A percentile compares a stretch with the other conserved stretches of the same genome.
Conservation (phyloP, 306 rosid species). For the Prunus fruticosa region DNA sequence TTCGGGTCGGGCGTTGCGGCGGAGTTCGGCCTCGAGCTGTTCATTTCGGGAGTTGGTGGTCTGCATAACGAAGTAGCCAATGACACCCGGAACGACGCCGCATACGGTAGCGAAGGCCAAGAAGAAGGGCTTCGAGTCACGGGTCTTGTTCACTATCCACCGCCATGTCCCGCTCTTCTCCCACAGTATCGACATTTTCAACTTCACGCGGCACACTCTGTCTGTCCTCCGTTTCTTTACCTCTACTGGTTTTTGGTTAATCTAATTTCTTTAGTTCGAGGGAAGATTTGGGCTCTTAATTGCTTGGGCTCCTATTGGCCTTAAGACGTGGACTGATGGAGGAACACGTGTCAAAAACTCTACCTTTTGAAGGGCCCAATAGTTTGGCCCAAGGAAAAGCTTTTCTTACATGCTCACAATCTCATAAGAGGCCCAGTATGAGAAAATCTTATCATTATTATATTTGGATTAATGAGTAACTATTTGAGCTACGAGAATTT, state of each 20-base stretch:
- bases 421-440: too few species aligned
- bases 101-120: conserved; percentile 78
- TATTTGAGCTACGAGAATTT: too few species aligned
- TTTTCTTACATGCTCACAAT: background rate
- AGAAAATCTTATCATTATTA: too few species aligned
- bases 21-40: conserved; percentile 78
- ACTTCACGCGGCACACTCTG: background rate
- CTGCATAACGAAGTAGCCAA: conserved; percentile 82
- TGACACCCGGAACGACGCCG: conserved; percentile 79
- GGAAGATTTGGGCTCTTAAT: background rate
- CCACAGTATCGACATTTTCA: conserved; percentile 52
- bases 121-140: conserved; percentile 88
- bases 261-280: background rate
- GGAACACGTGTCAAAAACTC: background rate
- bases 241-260: background rate
- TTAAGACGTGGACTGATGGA: background rate
- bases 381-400: background rate
- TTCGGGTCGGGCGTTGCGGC: conserved; percentile 79
- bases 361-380: background rate
- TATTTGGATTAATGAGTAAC: too few species aligned
- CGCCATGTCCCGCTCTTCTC: conserved; percentile 70
- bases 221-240: background rate
- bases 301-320: background rate
- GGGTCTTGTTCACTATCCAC: conserved; percentile 67
- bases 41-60: conserved; percentile 60